A percentile compares a stretch with the other conserved stretches of the same genome.
Evolutionary conservation across 192 early-diverging fungal genomes (phyloP).

Genomic region (Funneliformis mosseae): DNA sequence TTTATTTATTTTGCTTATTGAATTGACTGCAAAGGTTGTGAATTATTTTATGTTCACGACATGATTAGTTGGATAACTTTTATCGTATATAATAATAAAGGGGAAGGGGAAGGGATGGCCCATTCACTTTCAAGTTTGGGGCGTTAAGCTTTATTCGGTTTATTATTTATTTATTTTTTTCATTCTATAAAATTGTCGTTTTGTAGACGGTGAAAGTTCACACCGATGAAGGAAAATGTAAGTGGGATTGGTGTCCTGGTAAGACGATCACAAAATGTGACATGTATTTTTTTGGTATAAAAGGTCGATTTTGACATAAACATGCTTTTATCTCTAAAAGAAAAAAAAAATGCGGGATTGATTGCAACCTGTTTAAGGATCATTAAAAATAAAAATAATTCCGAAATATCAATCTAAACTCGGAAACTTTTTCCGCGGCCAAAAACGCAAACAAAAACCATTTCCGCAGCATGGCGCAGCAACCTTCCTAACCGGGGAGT

Average conservation of each 20-base stretch:
- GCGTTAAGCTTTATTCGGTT: conserved; percentile 12
- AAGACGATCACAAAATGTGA: background rate
- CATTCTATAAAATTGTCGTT: background rate
- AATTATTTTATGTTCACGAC: conserved; percentile 14
- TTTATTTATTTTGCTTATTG: no score
- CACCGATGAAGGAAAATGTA: background rate
- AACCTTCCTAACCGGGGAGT: no score
- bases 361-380: no score
- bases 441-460: no score
- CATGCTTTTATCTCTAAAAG: no score
- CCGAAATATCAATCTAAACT: no score
- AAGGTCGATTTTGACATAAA: no score
- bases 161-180: background rate
- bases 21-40: conserved; percentile 2
- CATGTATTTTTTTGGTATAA: no score
- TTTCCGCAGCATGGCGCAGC: no score
- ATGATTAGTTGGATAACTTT: background rate
- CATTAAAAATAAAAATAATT: no score
- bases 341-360: no score
- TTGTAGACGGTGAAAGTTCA: background rate
- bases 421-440: no score
- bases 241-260: background rate
- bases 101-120: background rate
- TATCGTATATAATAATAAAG: background rate
- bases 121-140: conserved; percentile 7